These are phyloP conservation scores for Macrophomina pseudophaseolina DNA, from an alignment of 2,329 filamentous ascomycete species.

Conservation along the genomic window DNA sequence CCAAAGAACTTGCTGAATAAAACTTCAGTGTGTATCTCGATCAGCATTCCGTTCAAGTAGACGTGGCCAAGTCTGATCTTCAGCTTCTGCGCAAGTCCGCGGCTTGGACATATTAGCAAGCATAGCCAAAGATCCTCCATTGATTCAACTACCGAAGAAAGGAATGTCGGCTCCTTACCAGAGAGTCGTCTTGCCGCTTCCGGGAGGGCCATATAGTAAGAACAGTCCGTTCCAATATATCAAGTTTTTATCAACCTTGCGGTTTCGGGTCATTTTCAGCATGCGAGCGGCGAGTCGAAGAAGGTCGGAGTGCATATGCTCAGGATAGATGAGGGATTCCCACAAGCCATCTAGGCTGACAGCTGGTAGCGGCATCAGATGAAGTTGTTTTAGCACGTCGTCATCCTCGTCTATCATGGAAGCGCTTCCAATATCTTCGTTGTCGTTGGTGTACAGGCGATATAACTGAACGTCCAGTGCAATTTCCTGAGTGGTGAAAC, in stretches of 20 bases:
- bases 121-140: not conserved
- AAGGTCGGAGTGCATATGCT: constrained; percentile 47
- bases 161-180: constrained; percentile 34
- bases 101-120: constrained; percentile 27
- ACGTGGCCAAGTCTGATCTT: constrained; percentile 49
- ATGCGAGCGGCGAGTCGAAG: constrained; percentile 49
- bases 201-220: constrained; percentile 51
- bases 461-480: constrained; percentile 52
- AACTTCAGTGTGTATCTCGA: constrained; percentile 53
- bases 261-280: constrained; percentile 31
- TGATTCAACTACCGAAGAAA: too few relatives aligned
- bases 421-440: constrained; percentile 33
- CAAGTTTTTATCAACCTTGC: constrained; percentile 32
- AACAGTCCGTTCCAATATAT: constrained; percentile 54
- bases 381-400: constrained; percentile 36
- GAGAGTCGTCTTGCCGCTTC: constrained; percentile 51
- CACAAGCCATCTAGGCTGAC: constrained; percentile 49
- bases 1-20: constrained; percentile 56
- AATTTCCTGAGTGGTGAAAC: constrained; percentile 36
- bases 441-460: constrained; percentile 38
- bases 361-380: constrained; percentile 44
- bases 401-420: constrained; percentile 33
- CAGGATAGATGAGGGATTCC: constrained; percentile 53
- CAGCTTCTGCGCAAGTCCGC: constrained; percentile 58
- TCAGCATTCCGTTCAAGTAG: constrained; percentile 45